These are phyloP conservation scores for Penicillium vulpinum DNA, from an alignment of 2,329 filamentous ascomycete species.

Conservation along the genomic window DNA sequence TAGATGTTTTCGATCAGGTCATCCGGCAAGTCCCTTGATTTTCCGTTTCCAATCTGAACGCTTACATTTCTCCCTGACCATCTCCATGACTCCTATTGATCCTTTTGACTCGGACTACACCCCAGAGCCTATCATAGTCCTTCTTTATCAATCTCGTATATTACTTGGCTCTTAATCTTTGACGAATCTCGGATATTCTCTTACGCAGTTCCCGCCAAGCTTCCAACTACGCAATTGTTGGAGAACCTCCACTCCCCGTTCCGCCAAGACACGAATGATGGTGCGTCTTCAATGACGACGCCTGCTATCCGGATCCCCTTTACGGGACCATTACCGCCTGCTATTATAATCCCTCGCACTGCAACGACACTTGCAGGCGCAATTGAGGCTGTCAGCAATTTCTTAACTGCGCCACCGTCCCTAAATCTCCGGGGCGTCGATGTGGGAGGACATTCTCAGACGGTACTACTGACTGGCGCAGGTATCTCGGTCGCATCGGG, in stretches of 20 bases:
- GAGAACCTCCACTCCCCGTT: slow-evolving; percentile 4
- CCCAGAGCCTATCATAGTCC: background rate
- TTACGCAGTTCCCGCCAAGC: slow-evolving; percentile 3
- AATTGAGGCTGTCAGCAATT: slow-evolving; percentile 72
- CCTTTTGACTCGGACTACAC: background rate
- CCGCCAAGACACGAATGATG: slow-evolving; percentile 19
- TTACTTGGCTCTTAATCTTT: background rate
- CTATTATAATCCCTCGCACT: slow-evolving; percentile 70
- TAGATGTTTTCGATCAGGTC: slow-evolving; percentile 28
- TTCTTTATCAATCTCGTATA: background rate
- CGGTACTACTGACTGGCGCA: slow-evolving; percentile 73
- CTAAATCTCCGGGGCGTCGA: slow-evolving; percentile 47
- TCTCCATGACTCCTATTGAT: background rate
- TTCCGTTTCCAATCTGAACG: slow-evolving; percentile 4
- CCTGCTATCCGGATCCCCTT: slow-evolving; percentile 87
- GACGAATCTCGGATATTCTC: background rate
- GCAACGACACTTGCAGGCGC: slow-evolving; percentile 72
- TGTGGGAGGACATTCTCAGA: slow-evolving; percentile 54
- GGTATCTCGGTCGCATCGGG: slow-evolving; percentile 93
- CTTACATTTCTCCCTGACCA: slow-evolving; percentile 1
- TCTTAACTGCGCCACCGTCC: slow-evolving; percentile 66
- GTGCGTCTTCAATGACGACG: slow-evolving; percentile 60
- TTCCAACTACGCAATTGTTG: slow-evolving; percentile 12
- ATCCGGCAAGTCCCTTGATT: slow-evolving; percentile 26
- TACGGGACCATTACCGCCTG: slow-evolving; percentile 75